These are phyloP conservation scores for Brassica rapa DNA, from an alignment of 345 rosid species.

Conservation along the genomic window DNA sequence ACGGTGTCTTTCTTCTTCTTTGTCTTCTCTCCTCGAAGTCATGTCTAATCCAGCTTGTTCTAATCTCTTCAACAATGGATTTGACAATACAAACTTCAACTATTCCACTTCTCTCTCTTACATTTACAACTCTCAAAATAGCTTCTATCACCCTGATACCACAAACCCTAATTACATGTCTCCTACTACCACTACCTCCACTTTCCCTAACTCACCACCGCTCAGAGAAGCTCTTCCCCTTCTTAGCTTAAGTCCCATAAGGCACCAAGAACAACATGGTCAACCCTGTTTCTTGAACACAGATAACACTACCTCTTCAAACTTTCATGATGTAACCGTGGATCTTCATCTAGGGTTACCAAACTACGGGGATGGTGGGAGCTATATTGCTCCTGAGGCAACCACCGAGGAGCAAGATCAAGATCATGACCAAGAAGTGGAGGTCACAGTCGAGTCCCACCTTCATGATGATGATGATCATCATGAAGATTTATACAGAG, in stretches of 20 bases:
- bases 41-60: slow-evolving; percentile 65
- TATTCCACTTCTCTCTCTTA: slow-evolving; percentile 43
- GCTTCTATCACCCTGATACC: slow-evolving; percentile 39
- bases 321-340: slow-evolving; percentile 56
- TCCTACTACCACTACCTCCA: slow-evolving; percentile 12
- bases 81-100: slow-evolving; percentile 48
- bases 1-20: slow-evolving; percentile 14
- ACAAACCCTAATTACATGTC: slow-evolving; percentile 31
- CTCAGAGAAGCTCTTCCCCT: slow-evolving; percentile 87
- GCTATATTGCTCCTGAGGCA: slow-evolving; percentile 13
- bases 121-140: slow-evolving; percentile 38
- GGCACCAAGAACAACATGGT: slow-evolving; percentile 45
- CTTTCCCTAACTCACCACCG: slow-evolving; percentile 68
- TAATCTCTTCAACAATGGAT: slow-evolving; percentile 52
- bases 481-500: slow-evolving; percentile 49
- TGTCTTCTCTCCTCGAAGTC: slow-evolving; percentile 30
- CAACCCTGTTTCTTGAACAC: slow-evolving; percentile 46
- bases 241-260: slow-evolving; percentile 72
- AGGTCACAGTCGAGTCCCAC: slow-evolving; percentile 36
- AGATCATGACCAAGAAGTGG: slow-evolving; percentile 51
- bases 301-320: neutral
- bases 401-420: slow-evolving; percentile 21
- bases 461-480: slow-evolving; percentile 37
- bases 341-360: slow-evolving; percentile 89
- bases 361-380: slow-evolving; percentile 40